phyloP scores from a whole-genome alignment of 2,329 filamentous ascomycete species.

The Fusarium circinatum region DNA sequence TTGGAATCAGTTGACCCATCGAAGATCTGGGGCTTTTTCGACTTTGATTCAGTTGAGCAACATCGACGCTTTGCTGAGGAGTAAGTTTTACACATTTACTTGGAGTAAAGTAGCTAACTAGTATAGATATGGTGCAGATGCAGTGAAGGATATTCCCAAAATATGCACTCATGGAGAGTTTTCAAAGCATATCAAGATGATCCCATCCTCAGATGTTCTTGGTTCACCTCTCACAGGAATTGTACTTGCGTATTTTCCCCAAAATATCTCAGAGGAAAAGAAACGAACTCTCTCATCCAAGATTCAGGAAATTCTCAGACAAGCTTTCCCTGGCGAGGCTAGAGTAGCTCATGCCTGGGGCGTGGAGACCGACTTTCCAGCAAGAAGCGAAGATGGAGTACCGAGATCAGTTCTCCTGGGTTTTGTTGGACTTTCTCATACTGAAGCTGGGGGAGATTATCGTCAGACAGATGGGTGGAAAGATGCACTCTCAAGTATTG shows the following conservation, averaged over 20 bases:
- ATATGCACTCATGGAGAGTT: slow-evolving; percentile 18
- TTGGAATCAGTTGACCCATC: neutral
- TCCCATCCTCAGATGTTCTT: slow-evolving; percentile 11
- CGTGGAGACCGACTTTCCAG: slow-evolving; percentile 15
- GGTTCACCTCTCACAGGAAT: neutral
- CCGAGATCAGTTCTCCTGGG: neutral
- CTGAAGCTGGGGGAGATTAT: neutral
- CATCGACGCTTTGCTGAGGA: slow-evolving; percentile 1
- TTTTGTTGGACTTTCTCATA: neutral
- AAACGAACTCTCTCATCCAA: neutral
- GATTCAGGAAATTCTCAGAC: neutral
- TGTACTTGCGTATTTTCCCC: slow-evolving; percentile 2
- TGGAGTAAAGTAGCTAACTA: neutral
- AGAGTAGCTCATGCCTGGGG: slow-evolving; percentile 6
- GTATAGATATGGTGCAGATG: slow-evolving; percentile 2
- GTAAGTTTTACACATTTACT: neutral
- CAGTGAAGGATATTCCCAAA: slow-evolving; percentile 17
- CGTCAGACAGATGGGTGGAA: neutral
- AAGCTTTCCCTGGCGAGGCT: neutral
- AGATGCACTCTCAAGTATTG: neutral
- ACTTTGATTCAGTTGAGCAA: slow-evolving; percentile 19
- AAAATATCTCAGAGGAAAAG: neutral
- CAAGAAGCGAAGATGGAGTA: neutral
- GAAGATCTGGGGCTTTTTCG: slow-evolving; percentile 21
- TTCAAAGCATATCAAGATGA: slow-evolving; percentile 6